phyloP scores from a whole-genome alignment of 345 rosid species.

The Gossypium australe region DNA sequence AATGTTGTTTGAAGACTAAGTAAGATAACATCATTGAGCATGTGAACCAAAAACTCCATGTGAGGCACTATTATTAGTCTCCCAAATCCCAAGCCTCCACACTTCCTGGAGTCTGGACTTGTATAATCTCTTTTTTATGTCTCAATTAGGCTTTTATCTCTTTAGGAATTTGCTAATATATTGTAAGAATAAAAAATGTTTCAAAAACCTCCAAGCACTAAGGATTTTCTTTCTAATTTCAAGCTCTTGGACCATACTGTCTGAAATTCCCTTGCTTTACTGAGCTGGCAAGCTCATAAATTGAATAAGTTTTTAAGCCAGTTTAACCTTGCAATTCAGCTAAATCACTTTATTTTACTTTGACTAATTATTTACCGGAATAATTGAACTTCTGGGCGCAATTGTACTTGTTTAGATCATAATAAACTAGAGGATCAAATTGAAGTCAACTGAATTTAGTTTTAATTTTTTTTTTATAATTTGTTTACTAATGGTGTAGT shows the following conservation, averaged over 20 bases:
- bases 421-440: no score
- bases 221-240: not conserved
- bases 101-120: conserved; percentile 16
- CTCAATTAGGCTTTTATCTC: not conserved
- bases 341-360: not conserved
- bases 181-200: not conserved
- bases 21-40: conserved; percentile 26
- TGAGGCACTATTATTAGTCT: conserved; percentile 26
- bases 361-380: not conserved
- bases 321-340: not conserved
- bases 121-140: conserved; percentile 1
- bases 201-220: not conserved
- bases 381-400: not conserved
- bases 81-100: conserved; percentile 23
- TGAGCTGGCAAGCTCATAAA: not conserved
- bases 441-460: no score
- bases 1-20: conserved; percentile 21
- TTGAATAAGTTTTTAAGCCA: not conserved
- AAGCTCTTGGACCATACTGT: not conserved
- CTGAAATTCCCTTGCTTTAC: not conserved
- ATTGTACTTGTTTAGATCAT: not conserved
- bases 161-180: not conserved
- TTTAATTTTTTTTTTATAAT: no score
- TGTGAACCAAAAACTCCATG: conserved; percentile 25
- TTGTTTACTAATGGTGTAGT: no score